phyloP scores from a whole-genome alignment of 23 red algal genomes.

The Agarophyton chilense region DNA sequence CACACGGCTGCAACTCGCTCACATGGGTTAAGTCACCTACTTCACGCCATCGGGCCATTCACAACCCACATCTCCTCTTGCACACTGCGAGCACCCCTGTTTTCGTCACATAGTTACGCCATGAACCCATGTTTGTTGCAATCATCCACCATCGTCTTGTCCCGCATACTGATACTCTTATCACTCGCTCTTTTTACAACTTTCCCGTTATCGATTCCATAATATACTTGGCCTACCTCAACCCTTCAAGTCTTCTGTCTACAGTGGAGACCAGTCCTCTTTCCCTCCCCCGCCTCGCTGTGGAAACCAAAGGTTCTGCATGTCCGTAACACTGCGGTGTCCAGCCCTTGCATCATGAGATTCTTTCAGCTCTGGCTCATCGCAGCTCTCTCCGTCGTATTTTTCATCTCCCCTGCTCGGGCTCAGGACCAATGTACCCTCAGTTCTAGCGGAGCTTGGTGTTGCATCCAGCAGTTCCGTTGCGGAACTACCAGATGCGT shows the following conservation, averaged over 20 bases:
- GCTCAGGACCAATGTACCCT: slow-evolving; percentile 21
- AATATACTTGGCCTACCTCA: neutral
- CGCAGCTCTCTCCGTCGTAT: neutral
- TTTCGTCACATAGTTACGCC: neutral
- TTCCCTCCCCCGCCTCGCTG: neutral
- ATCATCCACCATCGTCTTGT: neutral
- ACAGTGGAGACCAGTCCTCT: neutral
- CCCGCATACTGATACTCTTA: neutral
- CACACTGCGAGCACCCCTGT: neutral
- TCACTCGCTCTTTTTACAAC: neutral
- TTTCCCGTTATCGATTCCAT: neutral
- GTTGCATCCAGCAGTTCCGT: neutral
- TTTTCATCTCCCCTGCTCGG: neutral
- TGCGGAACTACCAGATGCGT: slow-evolving; percentile 39
- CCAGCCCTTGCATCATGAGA: neutral
- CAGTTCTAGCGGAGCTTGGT: slow-evolving; percentile 48
- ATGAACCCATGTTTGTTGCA: slow-evolving; percentile 5
- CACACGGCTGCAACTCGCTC: neutral
- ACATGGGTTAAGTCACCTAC: neutral
- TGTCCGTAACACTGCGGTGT: neutral
- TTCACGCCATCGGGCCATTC: neutral
- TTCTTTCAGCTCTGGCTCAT: neutral
- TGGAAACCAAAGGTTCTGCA: neutral
- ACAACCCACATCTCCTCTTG: neutral
- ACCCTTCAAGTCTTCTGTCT: neutral